A percentile compares a stretch with the other conserved stretches of the same genome.
Evolutionary conservation across 257 asterid genomes (phyloP).

Genomic region (Fraxinus cuspidata): DNA sequence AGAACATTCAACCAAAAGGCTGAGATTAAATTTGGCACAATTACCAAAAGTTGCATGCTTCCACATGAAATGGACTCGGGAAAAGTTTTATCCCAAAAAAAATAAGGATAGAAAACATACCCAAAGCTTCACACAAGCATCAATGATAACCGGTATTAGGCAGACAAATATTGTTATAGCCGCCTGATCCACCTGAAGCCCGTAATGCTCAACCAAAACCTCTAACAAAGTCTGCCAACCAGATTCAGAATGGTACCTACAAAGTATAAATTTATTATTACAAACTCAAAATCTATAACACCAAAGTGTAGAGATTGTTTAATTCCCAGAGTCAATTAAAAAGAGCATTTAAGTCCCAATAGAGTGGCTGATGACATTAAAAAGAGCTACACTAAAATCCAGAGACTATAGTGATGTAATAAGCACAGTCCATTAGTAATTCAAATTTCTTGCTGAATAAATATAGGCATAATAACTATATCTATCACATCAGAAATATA

Average conservation of each 20-base stretch:
- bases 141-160: conserved; percentile 73
- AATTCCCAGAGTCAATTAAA: not conserved
- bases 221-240: conserved; percentile 91
- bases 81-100: not conserved
- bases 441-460: not conserved
- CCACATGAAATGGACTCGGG: not conserved
- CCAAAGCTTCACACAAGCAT: conserved; percentile 95
- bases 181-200: conserved; percentile 73
- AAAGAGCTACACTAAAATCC: not conserved
- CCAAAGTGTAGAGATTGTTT: not conserved
- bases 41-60: conserved; percentile 15
- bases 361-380: not conserved
- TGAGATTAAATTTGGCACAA: conserved; percentile 2
- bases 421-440: not conserved
- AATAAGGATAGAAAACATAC: conserved; percentile 48
- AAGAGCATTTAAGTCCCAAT: not conserved
- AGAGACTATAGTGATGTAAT: conserved; percentile 2
- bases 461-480: not conserved
- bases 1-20: not conserved
- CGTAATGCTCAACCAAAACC: conserved; percentile 76
- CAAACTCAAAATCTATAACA: conserved; percentile 4
- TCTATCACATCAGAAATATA: not conserved
- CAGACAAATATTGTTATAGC: conserved; percentile 71
- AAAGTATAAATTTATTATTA: conserved; percentile 21
- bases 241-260: conserved; percentile 93